phyloP scores from a whole-genome alignment of 768 basidiomycete genomes.

The Lactifluus pinguis region DNA sequence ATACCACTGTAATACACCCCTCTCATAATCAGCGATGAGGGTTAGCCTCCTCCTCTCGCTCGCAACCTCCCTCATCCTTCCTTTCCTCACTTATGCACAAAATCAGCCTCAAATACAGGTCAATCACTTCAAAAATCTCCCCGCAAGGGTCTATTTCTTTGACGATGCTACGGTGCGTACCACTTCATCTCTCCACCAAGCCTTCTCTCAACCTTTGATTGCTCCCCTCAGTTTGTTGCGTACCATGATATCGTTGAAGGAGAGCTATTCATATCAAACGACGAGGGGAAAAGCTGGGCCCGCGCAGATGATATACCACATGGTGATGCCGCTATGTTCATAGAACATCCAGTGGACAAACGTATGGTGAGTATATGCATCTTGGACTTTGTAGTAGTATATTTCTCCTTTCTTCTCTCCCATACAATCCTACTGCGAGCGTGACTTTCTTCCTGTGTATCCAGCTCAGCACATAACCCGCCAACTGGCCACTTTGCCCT shows the following conservation, averaged over 20 bases:
- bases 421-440: neutral
- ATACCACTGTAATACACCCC: too few species aligned
- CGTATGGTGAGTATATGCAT: slow-evolving; percentile 21
- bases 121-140: slow-evolving; percentile 59
- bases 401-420: neutral
- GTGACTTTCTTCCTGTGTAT: neutral
- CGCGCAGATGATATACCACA: slow-evolving; percentile 41
- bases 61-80: neutral
- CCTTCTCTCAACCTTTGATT: neutral
- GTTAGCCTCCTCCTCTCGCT: neutral
- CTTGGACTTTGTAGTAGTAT: neutral
- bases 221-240: slow-evolving; percentile 44
- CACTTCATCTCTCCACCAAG: neutral
- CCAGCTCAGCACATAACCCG: neutral
- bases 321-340: slow-evolving; percentile 58
- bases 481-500: neutral
- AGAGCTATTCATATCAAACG: slow-evolving; percentile 65
- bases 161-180: slow-evolving; percentile 76
- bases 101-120: slow-evolving; percentile 23
- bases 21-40: neutral
- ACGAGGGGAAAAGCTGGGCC: slow-evolving; percentile 78
- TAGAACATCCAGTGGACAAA: slow-evolving; percentile 83
- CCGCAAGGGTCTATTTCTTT: slow-evolving; percentile 79
- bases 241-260: slow-evolving; percentile 70
- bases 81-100: slow-evolving; percentile 11